Evolutionary conservation across 2,329 filamentous ascomycete species (phyloP), one percentile per base, ranked within the genome.

Genomic region (Scleromitrula shiraiana): DNA sequence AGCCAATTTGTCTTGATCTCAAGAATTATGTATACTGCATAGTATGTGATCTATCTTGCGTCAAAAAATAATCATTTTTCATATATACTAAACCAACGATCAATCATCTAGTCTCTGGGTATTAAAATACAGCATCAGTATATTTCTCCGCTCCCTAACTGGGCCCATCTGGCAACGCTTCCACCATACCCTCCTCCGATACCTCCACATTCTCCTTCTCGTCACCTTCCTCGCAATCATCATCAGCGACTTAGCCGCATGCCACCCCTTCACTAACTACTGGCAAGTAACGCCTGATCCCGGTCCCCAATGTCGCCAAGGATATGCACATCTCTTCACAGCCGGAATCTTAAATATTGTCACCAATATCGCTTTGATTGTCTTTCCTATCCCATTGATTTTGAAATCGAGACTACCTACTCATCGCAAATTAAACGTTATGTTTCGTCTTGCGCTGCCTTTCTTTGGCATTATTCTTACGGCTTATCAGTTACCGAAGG

Each of bases 371-470:
- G 72, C 94, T 0, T 78, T 98, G 8, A 80, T 96, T 56, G 74
- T 84, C 47, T 95, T 95, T 55, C 91, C 93, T 0, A 83, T 96
- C 15, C 86, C 90, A 0, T 85, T 96, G 58, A 88, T 97, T 50
- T 64, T 95, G 32, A 76, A 76, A 46, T 91, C 88, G 42, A 74
- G 79, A 8, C 88, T 96, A 77, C 72, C 75, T 0, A 61, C 80
- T 15, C 12, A 32, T 2, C 37, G 30, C 17, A 47, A 47, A 35
- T 19, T 42, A 9, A 42, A 38, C 17, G 45, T 36, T 2, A 35
- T 47, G 12, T 4, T 47, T 14, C 37, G 45, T 22, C 7, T 47
- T 12, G 45, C 45, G 1, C 38, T 47, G 4, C 94, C 88, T n/a
- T 63, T 91, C 37, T 74, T 83, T 48, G 77, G 93, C 12, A 83